These are phyloP conservation scores for Ceratobasidium sp. DNA, from an alignment of 1,284 basidiomycete species.

Conservation along the genomic window DNA sequence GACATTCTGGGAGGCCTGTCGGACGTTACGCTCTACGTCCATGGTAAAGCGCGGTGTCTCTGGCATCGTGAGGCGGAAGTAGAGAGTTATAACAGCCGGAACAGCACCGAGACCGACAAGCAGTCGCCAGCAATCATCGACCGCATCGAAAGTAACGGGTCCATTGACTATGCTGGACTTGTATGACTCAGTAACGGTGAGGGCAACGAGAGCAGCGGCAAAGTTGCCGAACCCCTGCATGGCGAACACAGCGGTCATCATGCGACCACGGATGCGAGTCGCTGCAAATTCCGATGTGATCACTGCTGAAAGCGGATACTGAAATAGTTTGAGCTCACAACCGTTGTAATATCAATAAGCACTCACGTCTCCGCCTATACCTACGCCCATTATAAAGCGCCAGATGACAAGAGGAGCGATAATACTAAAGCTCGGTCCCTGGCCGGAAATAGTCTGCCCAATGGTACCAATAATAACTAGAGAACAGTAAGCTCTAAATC, in stretches of 20 bases:
- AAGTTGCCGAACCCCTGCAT: slow-evolving; percentile 66
- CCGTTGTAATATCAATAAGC: not conserved
- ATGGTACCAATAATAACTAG: slow-evolving; percentile 61
- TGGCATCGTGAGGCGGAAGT: slow-evolving; percentile 64
- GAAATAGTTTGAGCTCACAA: slow-evolving; percentile 50
- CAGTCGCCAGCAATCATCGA: slow-evolving; percentile 64
- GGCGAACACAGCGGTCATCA: slow-evolving; percentile 65
- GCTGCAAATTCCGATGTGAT: slow-evolving; percentile 80
- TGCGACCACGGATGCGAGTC: slow-evolving; percentile 69
- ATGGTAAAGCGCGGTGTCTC: slow-evolving; percentile 84
- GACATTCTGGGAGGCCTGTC: slow-evolving; percentile 77
- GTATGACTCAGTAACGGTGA: slow-evolving; percentile 78
- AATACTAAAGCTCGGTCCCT: slow-evolving; percentile 72
- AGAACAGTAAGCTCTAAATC: slow-evolving; percentile 13
- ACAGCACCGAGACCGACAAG: slow-evolving; percentile 63
- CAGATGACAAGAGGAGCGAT: slow-evolving; percentile 78
- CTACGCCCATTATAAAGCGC: slow-evolving; percentile 63
- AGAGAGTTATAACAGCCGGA: slow-evolving; percentile 61
- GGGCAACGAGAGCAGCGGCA: slow-evolving; percentile 74
- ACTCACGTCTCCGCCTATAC: slow-evolving; percentile 62
- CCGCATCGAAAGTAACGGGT: slow-evolving; percentile 58
- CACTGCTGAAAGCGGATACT: slow-evolving; percentile 75
- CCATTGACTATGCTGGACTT: slow-evolving; percentile 71
- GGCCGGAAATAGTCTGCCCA: slow-evolving; percentile 65
- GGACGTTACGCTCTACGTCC: slow-evolving; percentile 87